Conservation (phyloP, 371 early-diverging fungal species). For the Actinomucor elegans region DNA sequence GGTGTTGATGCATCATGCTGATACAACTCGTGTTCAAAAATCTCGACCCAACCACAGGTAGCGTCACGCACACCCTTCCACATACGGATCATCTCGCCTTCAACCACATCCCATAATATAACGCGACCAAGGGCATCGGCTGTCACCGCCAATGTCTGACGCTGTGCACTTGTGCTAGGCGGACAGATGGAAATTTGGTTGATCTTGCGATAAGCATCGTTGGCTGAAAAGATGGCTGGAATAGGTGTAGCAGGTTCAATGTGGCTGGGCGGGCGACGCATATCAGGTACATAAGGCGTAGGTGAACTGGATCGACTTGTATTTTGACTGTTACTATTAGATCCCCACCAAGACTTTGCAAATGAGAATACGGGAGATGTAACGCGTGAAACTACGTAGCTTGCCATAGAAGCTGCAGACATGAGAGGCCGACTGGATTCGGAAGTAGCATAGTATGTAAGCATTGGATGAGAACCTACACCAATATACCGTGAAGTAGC, state of each 20-base stretch:
- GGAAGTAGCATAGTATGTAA: constrained; percentile 57
- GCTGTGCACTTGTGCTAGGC: constrained; percentile 42
- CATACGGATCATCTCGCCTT: constrained; percentile 63
- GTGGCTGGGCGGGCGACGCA: constrained; percentile 35
- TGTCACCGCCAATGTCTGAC: constrained; percentile 56
- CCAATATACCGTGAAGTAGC: constrained; percentile 61
- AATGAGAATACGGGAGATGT: constrained; percentile 61
- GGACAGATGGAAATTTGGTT: constrained; percentile 51
- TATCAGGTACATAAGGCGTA: constrained; percentile 43
- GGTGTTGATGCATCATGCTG: background rate
- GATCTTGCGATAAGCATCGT: constrained; percentile 52
- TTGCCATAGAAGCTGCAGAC: constrained; percentile 62
- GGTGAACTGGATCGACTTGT: constrained; percentile 24
- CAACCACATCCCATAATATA: constrained; percentile 55
- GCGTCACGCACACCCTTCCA: constrained; percentile 72
- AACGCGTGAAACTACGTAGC: constrained; percentile 56
- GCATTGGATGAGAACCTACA: constrained; percentile 60
- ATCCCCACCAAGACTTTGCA: constrained; percentile 62
- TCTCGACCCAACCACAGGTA: constrained; percentile 63
- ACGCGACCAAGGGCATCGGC: constrained; percentile 67
- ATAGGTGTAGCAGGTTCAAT: constrained; percentile 61
- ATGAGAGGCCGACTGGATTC: constrained; percentile 53
- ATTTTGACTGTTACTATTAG: background rate
- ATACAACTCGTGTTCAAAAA: constrained; percentile 27
- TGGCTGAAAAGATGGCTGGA: constrained; percentile 41